These are phyloP conservation scores for Solanum stenotomum DNA, from an alignment of 257 asterid genomes.

Conservation along the genomic window DNA sequence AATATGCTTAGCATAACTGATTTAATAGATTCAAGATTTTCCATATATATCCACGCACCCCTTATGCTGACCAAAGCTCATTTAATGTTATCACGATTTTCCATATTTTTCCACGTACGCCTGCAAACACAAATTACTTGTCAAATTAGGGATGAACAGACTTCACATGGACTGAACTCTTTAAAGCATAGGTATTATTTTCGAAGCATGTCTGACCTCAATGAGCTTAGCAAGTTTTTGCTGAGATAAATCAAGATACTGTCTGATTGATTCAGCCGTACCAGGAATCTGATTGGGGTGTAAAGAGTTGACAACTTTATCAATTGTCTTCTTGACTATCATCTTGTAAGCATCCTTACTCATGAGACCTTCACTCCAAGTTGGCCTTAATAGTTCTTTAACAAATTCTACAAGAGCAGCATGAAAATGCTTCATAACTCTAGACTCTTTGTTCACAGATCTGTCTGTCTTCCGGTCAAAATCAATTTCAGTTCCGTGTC, in stretches of 20 bases:
- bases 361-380: constrained; percentile 67
- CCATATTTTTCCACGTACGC: constrained; percentile 65
- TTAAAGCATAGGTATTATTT: not conserved
- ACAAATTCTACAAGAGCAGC: constrained; percentile 62
- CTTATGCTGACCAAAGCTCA: constrained; percentile 1
- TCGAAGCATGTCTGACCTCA: constrained; percentile 56
- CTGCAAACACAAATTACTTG: constrained; percentile 55
- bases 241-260: constrained; percentile 44
- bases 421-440: constrained; percentile 42
- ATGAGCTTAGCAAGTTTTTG: constrained; percentile 67
- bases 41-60: not conserved
- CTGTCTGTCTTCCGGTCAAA: constrained; percentile 21
- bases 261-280: constrained; percentile 45
- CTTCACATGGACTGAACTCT: constrained; percentile 2
- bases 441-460: constrained; percentile 28
- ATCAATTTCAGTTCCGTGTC: constrained; percentile 25
- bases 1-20: not conserved
- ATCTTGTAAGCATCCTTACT: constrained; percentile 77
- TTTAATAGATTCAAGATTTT: constrained; percentile 1
- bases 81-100: constrained; percentile 32
- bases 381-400: constrained; percentile 72
- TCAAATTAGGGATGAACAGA: not conserved
- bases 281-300: constrained; percentile 60
- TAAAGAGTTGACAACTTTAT: constrained; percentile 57
- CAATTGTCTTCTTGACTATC: constrained; percentile 65